Conservation (phyloP, 2,329 filamentous ascomycete species). For the Apiospora koreana region DNA sequence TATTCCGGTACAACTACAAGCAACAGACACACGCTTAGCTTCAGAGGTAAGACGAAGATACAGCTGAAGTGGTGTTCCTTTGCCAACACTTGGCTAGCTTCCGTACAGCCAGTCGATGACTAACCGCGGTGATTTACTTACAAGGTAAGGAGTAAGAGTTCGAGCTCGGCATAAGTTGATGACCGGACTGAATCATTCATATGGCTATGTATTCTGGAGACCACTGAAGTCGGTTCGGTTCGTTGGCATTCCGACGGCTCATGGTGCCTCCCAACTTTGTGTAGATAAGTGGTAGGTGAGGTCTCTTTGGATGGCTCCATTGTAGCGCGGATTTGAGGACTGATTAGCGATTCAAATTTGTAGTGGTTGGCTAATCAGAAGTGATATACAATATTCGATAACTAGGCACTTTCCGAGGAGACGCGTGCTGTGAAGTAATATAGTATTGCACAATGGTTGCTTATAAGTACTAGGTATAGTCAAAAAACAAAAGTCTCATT, state of each 20-base stretch:
- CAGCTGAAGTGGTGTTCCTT: not conserved
- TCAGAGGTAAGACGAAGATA: not conserved
- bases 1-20: conserved; percentile 45
- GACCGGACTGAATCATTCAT: conserved; percentile 37
- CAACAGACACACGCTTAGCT: not conserved
- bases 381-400: not conserved
- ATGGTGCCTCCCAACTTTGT: not conserved
- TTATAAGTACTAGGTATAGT: too few relatives aligned
- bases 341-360: not conserved
- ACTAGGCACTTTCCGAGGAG: not conserved
- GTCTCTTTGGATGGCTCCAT: conserved; percentile 4
- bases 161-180: conserved; percentile 44
- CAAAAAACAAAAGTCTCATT: not conserved
- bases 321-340: not conserved
- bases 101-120: not conserved
- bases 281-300: not conserved
- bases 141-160: conserved; percentile 50
- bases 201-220: conserved; percentile 25
- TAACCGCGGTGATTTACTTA: conserved; percentile 20
- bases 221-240: conserved; percentile 15
- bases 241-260: not conserved
- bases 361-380: not conserved
- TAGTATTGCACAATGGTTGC: not conserved
- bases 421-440: not conserved
- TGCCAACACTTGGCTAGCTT: not conserved